phyloP scores from a whole-genome alignment of 345 rosid genomes.

The Corymbia maculata region DNA sequence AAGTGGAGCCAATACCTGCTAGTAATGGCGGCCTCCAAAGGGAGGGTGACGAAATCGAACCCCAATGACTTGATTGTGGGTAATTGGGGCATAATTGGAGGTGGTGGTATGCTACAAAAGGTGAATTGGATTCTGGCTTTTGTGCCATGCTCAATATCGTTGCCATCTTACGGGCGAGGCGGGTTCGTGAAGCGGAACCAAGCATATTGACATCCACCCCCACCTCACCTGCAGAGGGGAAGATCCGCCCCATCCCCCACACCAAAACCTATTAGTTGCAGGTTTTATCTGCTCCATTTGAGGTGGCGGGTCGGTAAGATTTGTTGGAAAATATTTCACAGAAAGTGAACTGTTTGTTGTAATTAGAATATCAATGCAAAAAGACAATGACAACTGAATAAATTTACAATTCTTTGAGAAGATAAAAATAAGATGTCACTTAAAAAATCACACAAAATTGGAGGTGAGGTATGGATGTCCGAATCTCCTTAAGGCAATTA shows the following conservation, averaged over 20 bases:
- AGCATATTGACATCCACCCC: neutral
- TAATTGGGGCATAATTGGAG: fast-evolving
- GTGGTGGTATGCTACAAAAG: neutral
- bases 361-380: no score
- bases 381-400: no score
- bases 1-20: neutral
- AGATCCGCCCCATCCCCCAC: neutral
- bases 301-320: neutral
- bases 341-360: no score
- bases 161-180: neutral
- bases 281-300: neutral
- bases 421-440: no score
- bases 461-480: no score
- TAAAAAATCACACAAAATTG: no score
- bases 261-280: neutral
- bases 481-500: no score
- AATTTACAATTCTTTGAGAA: no score
- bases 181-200: neutral
- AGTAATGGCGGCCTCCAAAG: neutral
- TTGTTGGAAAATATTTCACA: no score
- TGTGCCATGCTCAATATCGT: neutral
- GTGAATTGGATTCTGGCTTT: neutral
- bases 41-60: neutral
- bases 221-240: neutral
- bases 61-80: neutral